These are phyloP conservation scores for Cicer bijugum DNA, from an alignment of 306 rosid species.

Conservation along the genomic window DNA sequence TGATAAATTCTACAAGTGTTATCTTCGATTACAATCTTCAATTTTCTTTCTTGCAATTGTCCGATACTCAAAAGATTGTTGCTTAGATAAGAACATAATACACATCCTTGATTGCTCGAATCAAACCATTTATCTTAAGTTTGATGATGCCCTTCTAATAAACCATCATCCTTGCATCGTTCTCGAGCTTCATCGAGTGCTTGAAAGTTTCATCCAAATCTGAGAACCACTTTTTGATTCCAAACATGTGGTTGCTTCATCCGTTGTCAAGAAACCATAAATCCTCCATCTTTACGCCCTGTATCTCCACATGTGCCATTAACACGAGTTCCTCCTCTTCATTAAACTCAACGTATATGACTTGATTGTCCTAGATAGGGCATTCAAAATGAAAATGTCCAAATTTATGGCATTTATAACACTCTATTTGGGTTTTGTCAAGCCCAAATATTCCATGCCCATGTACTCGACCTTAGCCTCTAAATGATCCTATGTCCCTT, in stretches of 20 bases:
- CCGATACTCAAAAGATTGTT: too few relatives aligned
- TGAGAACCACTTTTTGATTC: neutral
- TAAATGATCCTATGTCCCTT: neutral
- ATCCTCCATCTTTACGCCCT: neutral
- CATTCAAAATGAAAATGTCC: too few relatives aligned
- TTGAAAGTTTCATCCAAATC: neutral
- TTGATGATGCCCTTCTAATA: neutral
- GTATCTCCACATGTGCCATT: neutral
- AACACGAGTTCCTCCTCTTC: neutral
- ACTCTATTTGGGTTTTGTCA: neutral
- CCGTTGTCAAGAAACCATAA: neutral
- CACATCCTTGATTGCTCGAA: too few relatives aligned
- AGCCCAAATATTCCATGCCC: neutral
- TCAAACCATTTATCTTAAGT: neutral
- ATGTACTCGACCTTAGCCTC: neutral
- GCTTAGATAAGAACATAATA: too few relatives aligned
- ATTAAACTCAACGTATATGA: neutral
- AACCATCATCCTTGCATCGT: slow-evolving; percentile 10
- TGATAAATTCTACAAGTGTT: neutral
- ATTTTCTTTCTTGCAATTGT: too few relatives aligned
- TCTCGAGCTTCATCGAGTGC: neutral
- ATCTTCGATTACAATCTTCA: neutral
- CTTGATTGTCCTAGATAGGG: too few relatives aligned
- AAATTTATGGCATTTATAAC: too few relatives aligned
- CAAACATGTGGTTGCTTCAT: neutral